Evolutionary conservation across 2,329 filamentous ascomycete genomes (phyloP), one percentile per base, ranked within the genome.

Genomic region (Clarireedia homoeocarpa): DNA sequence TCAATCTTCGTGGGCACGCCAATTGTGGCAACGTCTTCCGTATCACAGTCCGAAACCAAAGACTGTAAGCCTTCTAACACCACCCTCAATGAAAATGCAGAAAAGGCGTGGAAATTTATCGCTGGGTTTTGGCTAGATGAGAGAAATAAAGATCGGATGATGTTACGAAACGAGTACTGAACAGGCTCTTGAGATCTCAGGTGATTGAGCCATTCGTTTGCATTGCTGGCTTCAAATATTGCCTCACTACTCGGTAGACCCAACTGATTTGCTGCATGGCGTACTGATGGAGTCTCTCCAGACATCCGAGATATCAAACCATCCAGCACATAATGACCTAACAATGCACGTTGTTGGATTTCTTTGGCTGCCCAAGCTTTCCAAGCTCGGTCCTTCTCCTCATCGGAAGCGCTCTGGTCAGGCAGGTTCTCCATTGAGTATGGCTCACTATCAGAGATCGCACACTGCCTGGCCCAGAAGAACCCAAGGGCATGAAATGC

Each of bases 301-400:
- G 71, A 71, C 66, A 74, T 72, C 49, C 73, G 71, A 2, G 72
- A 71, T n/a, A 75, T 71, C 2, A 74, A 67, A 2, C 74, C 73
- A 62, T 76, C 74, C 6, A 75, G 56, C 7, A 76, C 69, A 59
- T 75, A 73, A 56, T 75, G 73, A 6, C 72, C 74, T 1, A 76
- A 63, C 6, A 76, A 58, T 0, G 72, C 72, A 23, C 74, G 71
- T 53, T 74, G 70, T 57, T 75, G 73, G 7, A 74, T 73, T 53
- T 76, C 74, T 40, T 71, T 67, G 1, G 74, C 70, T 4, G 70
- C 68, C 74, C 74, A 76, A 9, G 63, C 62, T 45, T 69, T 64
- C 74, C 74, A 76, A 60, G 70, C 66, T 12, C 67, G 64, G 5
- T 73, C 68, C 51, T 73, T 75, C 48, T 73, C 71, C 3, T 62